Evolutionary conservation across 2,329 filamentous ascomycete genomes (phyloP), one percentile per base, ranked within the genome.

Genomic region (Sarocladiaceae sp.): DNA sequence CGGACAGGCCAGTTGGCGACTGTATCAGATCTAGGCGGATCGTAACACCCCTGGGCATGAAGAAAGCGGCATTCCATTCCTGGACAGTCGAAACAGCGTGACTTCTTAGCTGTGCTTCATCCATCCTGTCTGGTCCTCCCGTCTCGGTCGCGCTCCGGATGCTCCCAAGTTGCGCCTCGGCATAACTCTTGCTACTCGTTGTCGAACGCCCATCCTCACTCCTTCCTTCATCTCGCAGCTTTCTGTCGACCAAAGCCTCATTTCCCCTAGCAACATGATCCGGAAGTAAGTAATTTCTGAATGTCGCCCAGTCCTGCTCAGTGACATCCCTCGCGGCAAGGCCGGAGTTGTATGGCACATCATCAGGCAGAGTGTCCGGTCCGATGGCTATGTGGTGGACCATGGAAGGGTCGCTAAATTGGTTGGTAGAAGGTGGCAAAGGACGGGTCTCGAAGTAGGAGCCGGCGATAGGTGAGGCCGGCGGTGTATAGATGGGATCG

Each of bases 61-160:
- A 84, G 63, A 83, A 83, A 3, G 73, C 72, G 3, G 72, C 68
- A 56, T 84, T 83, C 80, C 80, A 84, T 57, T 82, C 75, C 42
- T 67, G 66, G 0, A 74, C 75, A 1, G 64, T 64, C 17, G 75
- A 69, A 5, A 71, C 57, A 22, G 68, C 63, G 46, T 63, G 60
- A 1, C 56, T 56, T 31, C 60, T 59, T 12, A 60, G 58, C 18
- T 59, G 57, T 4, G 58, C 52, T 26, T 40, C 35, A 22, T 51
- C n/a, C 36, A 48, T 52, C 22, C 44, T 48, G n/a, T 48, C 26
- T 17, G 17, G n/a, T 4, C 44, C 26, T 8, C 22, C 40, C 3
- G 28, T 28, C n/a, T 65, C 62, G 3, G 55, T 58, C 2, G 62
- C 57, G 3, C 61, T 52, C 49, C 60, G 66, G 50, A 71, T 61